A percentile compares a stretch with the other conserved stretches of the same genome.
Evolutionary conservation across 2,329 filamentous ascomycete genomes (phyloP).

Genomic region (Penicillium sp.): DNA sequence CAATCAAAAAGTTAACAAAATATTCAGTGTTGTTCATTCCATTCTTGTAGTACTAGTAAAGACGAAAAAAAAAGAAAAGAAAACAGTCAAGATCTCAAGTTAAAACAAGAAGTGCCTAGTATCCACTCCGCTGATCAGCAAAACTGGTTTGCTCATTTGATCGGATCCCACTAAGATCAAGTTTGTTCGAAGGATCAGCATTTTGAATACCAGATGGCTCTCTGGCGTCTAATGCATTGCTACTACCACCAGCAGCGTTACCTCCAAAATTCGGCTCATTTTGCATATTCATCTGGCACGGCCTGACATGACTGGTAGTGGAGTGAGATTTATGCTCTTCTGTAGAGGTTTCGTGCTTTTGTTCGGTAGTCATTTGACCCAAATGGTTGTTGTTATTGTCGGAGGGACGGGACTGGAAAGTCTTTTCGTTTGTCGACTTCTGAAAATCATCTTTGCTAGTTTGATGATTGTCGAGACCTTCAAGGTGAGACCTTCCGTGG

Average conservation of each 20-base stretch:
- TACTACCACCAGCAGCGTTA: neutral
- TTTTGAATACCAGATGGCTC: neutral
- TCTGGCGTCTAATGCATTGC: neutral
- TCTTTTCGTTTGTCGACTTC: constrained; percentile 6
- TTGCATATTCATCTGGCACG: constrained; percentile 3
- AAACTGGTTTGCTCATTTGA: neutral
- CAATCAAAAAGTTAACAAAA: no score
- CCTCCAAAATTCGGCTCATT: neutral
- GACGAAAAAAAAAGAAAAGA: no score
- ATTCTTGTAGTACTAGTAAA: no score
- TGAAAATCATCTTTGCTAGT: constrained; percentile 7
- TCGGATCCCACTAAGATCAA: constrained; percentile 3
- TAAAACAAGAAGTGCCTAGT: neutral
- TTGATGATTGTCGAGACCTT: constrained; percentile 10
- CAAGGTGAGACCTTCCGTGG: neutral
- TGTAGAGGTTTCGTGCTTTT: constrained; percentile 8
- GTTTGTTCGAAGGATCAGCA: constrained; percentile 5
- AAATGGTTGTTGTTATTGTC: neutral
- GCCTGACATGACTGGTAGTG: constrained; percentile 9
- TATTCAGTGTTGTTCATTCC: no score
- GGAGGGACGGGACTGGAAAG: neutral
- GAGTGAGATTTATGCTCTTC: constrained; percentile 18
- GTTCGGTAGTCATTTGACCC: constrained; percentile 3
- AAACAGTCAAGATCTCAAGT: no score
- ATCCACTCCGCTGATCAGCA: constrained; percentile 13